These are phyloP conservation scores for Dissophora globulifera DNA, from an alignment of 192 early-diverging fungal species.

Conservation along the genomic window DNA sequence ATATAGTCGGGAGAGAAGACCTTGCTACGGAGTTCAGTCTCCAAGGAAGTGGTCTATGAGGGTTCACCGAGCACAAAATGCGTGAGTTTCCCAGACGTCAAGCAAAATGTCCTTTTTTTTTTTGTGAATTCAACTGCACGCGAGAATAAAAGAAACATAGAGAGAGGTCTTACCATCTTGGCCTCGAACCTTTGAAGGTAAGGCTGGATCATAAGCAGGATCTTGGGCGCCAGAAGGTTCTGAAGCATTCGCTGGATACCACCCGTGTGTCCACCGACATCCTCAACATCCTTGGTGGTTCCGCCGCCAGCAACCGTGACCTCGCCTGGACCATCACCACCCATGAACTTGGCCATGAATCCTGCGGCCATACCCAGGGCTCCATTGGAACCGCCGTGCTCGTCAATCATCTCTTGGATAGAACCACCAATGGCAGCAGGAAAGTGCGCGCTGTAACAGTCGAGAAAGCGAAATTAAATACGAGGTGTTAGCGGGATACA, in stretches of 20 bases:
- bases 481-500: too few relatives aligned
- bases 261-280: slow-evolving; percentile 14
- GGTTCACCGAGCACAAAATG: background rate
- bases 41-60: slow-evolving; percentile 16
- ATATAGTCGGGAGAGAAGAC: slow-evolving; percentile 45
- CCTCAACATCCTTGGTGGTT: slow-evolving; percentile 9
- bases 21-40: slow-evolving; percentile 37
- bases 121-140: too few relatives aligned
- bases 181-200: slow-evolving; percentile 38
- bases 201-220: slow-evolving; percentile 35
- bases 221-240: slow-evolving; percentile 41
- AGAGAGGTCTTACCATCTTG: slow-evolving; percentile 38
- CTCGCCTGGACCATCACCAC: slow-evolving; percentile 20
- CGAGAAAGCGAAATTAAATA: background rate
- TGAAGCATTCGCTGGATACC: slow-evolving; percentile 24
- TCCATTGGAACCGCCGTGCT: slow-evolving; percentile 30
- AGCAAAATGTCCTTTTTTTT: too few relatives aligned
- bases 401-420: slow-evolving; percentile 44
- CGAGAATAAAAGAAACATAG: background rate
- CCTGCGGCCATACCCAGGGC: slow-evolving; percentile 33
- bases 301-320: slow-evolving; percentile 8
- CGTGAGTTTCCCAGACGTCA: too few relatives aligned
- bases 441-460: slow-evolving; percentile 35
- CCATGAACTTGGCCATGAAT: slow-evolving; percentile 27
- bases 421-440: slow-evolving; percentile 24